Conservation (phyloP, 2,329 filamentous ascomycete species). For the Aureobasidium sp. region DNA sequence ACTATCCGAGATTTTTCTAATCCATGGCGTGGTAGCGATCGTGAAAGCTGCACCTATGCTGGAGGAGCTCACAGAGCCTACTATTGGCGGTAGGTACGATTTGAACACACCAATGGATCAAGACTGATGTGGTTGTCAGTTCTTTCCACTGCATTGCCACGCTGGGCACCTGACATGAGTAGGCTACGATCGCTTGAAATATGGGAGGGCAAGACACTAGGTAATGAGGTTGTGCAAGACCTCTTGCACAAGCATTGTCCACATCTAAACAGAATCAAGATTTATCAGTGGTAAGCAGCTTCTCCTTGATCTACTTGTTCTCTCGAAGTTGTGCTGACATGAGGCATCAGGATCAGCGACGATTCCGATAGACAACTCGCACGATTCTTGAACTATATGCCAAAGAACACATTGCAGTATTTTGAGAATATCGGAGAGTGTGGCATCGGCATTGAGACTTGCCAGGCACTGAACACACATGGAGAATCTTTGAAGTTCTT, state of each 20-base stretch:
- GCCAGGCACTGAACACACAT: conserved; percentile 48
- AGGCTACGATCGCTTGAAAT: conserved; percentile 54
- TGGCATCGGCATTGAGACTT: conserved; percentile 47
- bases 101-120: too few relatives aligned
- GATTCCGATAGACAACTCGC: conserved; percentile 53
- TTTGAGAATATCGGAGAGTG: conserved; percentile 54
- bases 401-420: conserved; percentile 49
- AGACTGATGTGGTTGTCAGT: conserved; percentile 21
- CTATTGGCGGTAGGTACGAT: conserved; percentile 18
- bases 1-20: not conserved
- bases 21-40: conserved; percentile 17
- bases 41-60: conserved; percentile 41
- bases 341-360: conserved; percentile 17
- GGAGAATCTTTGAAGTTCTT: conserved; percentile 48
- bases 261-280: conserved; percentile 53
- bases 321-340: not conserved
- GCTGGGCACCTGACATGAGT: conserved; percentile 53
- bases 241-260: conserved; percentile 54
- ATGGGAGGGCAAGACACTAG: conserved; percentile 54
- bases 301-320: too few relatives aligned
- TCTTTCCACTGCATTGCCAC: conserved; percentile 45
- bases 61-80: conserved; percentile 39
- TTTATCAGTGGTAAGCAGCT: conserved; percentile 42
- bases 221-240: conserved; percentile 44
- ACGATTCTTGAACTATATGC: conserved; percentile 50